Evolutionary conservation across 495 filamentous ascomycete species (phyloP).

Genomic region (Cercophora newfieldiana): DNA sequence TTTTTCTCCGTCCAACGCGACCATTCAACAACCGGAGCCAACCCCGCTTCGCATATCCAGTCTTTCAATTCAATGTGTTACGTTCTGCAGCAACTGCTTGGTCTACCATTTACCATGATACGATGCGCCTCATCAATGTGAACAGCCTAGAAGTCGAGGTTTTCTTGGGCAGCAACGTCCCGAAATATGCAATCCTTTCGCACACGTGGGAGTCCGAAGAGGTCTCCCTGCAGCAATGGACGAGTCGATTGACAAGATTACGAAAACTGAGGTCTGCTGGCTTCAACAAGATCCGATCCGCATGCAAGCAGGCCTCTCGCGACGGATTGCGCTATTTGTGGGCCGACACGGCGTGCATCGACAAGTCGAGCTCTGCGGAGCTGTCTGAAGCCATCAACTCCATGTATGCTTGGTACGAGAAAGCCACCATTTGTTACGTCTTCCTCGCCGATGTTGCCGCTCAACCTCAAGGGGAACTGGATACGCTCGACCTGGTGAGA

Average conservation of each 20-base stretch:
- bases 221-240: constrained; percentile 35
- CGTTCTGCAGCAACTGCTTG: neutral
- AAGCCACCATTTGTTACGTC: constrained; percentile 40
- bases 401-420: constrained; percentile 45
- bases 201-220: constrained; percentile 39
- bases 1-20: neutral
- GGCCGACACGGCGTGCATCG: constrained; percentile 46
- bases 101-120: neutral
- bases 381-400: constrained; percentile 41
- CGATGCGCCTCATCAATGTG: constrained; percentile 39
- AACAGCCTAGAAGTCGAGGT: constrained; percentile 29
- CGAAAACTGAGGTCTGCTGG: constrained; percentile 31
- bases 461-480: neutral
- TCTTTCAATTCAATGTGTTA: neutral
- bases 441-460: constrained; percentile 39
- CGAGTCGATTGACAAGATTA: constrained; percentile 12
- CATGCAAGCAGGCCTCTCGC: constrained; percentile 22
- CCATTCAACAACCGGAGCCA: neutral
- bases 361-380: constrained; percentile 48
- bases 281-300: constrained; percentile 27
- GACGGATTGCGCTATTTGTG: constrained; percentile 32
- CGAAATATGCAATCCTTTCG: constrained; percentile 39
- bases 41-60: neutral
- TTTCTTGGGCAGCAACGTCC: constrained; percentile 29
- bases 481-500: constrained; percentile 2